These are phyloP conservation scores for Musa troglodytarum DNA, from an alignment of 176 grass and related monocot species.

Conservation along the genomic window DNA sequence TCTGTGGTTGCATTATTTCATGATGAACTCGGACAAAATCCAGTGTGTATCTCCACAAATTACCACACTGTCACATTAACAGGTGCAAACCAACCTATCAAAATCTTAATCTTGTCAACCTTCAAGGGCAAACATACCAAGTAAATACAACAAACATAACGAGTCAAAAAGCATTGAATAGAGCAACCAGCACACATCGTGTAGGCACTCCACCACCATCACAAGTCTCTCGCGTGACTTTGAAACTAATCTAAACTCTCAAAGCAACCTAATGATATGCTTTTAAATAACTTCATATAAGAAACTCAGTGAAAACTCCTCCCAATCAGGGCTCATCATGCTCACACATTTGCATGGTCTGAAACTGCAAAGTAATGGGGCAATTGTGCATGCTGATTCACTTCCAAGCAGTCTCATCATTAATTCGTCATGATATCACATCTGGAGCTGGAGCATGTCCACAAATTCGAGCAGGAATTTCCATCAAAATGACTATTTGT, in stretches of 20 bases:
- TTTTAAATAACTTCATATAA: background rate
- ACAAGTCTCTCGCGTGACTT: background rate
- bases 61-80: no score
- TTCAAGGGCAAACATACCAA: no score
- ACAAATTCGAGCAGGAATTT: background rate
- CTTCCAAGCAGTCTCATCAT: background rate
- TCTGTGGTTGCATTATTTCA: no score
- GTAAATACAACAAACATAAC: no score
- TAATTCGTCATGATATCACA: background rate
- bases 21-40: no score
- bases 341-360: background rate
- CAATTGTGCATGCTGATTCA: background rate
- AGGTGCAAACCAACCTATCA: no score
- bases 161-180: no score
- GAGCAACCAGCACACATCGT: background rate
- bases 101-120: no score
- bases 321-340: background rate
- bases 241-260: background rate
- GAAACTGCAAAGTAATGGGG: background rate
- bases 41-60: no score
- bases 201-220: background rate
- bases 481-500: conserved; percentile 39
- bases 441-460: background rate
- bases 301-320: background rate
- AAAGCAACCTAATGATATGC: background rate